Conservation (phyloP, 179 eudicot genomes). For the Beta lomatogona region DNA sequence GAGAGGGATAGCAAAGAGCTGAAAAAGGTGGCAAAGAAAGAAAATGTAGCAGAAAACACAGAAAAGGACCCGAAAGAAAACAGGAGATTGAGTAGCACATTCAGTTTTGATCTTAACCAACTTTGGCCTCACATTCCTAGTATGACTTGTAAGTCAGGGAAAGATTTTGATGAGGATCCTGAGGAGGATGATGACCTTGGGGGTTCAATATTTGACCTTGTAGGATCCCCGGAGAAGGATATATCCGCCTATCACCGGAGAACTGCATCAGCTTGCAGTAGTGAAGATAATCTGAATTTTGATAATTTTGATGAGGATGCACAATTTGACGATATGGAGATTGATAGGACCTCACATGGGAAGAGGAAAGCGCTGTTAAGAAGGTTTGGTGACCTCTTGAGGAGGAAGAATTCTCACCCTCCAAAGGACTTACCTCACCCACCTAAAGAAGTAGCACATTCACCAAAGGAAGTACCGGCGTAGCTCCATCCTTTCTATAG, state of each 20-base stretch:
- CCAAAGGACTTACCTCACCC: conserved; percentile 29
- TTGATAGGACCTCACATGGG: conserved; percentile 43
- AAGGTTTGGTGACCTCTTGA: conserved; percentile 56
- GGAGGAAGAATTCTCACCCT: conserved; percentile 40
- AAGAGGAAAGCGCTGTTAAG: conserved; percentile 55
- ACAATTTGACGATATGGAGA: conserved; percentile 47
- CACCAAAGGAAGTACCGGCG: conserved; percentile 33
- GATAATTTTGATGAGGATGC: conserved; percentile 44
- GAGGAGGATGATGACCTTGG: conserved; percentile 62
- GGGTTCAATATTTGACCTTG: conserved; percentile 79
- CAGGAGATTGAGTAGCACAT: conserved; percentile 22
- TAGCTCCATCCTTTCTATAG: conserved; percentile 5
- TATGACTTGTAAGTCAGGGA: conserved; percentile 26
- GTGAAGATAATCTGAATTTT: conserved; percentile 29
- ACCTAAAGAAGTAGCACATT: conserved; percentile 28
- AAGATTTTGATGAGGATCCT: conserved; percentile 46
- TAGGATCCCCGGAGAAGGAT: conserved; percentile 42
- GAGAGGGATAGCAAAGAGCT: conserved; percentile 36
- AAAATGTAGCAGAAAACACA: conserved; percentile 18
- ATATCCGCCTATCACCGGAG: conserved; percentile 30
- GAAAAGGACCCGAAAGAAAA: conserved; percentile 28
- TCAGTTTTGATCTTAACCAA: conserved; percentile 48
- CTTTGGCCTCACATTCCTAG: conserved; percentile 33
- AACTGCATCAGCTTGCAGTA: conserved; percentile 32
- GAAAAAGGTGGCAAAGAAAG: conserved; percentile 41